Base-by-base conservation (phyloP, 805 yeast species). In the Sugiyamaella valdiviana region DNA sequence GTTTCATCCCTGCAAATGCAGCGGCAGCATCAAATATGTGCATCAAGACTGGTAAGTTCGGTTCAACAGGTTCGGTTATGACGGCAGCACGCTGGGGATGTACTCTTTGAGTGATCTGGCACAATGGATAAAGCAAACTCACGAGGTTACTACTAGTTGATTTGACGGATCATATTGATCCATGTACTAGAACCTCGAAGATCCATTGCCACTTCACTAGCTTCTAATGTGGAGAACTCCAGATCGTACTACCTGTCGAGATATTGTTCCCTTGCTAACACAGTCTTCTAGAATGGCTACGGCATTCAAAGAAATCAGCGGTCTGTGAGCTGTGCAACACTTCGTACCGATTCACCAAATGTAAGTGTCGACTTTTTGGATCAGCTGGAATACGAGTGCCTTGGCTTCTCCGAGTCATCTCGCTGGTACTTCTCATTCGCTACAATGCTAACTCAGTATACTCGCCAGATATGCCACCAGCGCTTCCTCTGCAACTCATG, bases 1-100 rank as follows among this genome's bases (percentile, higher is more conserved):
- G 41, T 83, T 77, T 54, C 90, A 85, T 64, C 99, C 99, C 2
- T 93, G 99, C 67, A 82, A 79, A 60, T 93, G 99, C 67, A 75
- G 88, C 46, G 99, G 99, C 1, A 84, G 95, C 12, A 95, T 93
- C 63, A 84, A 83, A 63, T 90, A 82, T 60, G 86, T 93, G 46
- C 99, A 93, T 64, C 95, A 91, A 64, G 95, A 84, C 48, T 93
- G 99, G 65, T 62, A 52, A 45, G 64, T 49, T 16, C 10, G 19
- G n/a, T n/a, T n/a, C n/a, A n/a, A n/a, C n/a, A n/a, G n/a, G n/a
- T n/a, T n/a, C n/a, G n/a, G n/a, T n/a, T n/a, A n/a, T n/a, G n/a
- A n/a, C n/a, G n/a, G n/a, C n/a, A n/a, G n/a, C n/a, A n/a, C n/a
- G n/a, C n/a, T n/a, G n/a, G n/a, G n/a, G n/a, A n/a, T n/a, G n/a